phyloP scores from a whole-genome alignment of 2,329 filamentous ascomycete species.

The Lachnellula arida region DNA sequence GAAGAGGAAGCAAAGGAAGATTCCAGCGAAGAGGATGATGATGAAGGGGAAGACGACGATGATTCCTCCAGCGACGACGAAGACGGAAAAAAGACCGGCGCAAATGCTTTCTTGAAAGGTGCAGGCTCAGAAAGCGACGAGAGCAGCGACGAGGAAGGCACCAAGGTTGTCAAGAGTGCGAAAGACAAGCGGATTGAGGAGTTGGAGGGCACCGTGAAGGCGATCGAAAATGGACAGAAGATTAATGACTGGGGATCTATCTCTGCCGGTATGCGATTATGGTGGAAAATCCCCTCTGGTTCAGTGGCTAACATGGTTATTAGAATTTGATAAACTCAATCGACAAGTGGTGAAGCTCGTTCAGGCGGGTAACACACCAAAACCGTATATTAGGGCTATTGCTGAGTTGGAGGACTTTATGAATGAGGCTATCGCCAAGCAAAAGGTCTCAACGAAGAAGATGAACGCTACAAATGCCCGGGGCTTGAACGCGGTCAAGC shows the following conservation, averaged over 20 bases:
- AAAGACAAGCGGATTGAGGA: conserved; percentile 97
- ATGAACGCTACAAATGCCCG: conserved; percentile 96
- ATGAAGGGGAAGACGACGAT: conserved; percentile 46
- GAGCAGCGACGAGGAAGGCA: conserved; percentile 78
- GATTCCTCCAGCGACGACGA: conserved; percentile 60
- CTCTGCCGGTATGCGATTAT: conserved; percentile 62
- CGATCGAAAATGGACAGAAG: conserved; percentile 95
- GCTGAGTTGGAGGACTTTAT: conserved; percentile 92
- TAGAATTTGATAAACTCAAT: conserved; percentile 94
- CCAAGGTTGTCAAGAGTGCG: conserved; percentile 88
- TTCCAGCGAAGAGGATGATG: conserved; percentile 37
- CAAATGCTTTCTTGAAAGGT: conserved; percentile 77
- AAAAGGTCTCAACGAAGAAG: conserved; percentile 95
- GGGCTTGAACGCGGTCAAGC: conserved; percentile 93
- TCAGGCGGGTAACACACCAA: conserved; percentile 74
- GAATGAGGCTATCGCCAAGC: conserved; percentile 90
- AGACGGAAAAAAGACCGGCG: conserved; percentile 64
- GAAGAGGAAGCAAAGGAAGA: conserved; percentile 50
- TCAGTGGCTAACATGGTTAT: conserved; percentile 15
- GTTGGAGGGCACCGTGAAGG: conserved; percentile 79
- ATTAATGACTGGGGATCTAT: conserved; percentile 97
- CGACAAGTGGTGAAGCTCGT: conserved; percentile 76
- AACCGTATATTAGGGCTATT: conserved; percentile 87
- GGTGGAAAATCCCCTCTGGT: conserved; percentile 16
- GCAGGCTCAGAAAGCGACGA: conserved; percentile 70